Evolutionary conservation across 371 early-diverging fungal genomes (phyloP).

Genomic region (Apophysomyces trapeziformis): DNA sequence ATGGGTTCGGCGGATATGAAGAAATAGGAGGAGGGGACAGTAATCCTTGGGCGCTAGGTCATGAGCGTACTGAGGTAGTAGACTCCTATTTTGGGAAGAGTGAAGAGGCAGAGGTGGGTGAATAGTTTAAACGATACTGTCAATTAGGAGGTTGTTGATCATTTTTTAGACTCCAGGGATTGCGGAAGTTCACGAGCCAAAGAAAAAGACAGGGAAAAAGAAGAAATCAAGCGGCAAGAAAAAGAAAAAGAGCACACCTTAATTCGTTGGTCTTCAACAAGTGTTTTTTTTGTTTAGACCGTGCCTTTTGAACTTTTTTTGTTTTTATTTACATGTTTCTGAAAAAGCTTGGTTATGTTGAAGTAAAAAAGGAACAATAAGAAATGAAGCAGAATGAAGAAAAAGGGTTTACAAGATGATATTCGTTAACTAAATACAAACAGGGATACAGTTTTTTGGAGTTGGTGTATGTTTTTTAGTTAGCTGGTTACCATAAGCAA

Average conservation of each 20-base stretch:
- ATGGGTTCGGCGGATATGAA: constrained; percentile 27
- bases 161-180: neutral
- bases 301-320: neutral
- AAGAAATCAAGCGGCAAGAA: neutral
- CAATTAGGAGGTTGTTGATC: neutral
- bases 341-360: neutral
- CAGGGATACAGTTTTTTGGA: neutral
- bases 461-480: neutral
- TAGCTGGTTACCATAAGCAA: neutral
- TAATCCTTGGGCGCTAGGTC: constrained; percentile 25
- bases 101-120: neutral
- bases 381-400: neutral
- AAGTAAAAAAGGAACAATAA: neutral
- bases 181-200: neutral
- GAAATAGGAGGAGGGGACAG: constrained; percentile 25
- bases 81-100: neutral
- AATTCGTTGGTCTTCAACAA: neutral
- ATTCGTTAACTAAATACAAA: constrained; percentile 1
- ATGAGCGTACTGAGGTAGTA: neutral
- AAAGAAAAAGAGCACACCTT: constrained; percentile 1
- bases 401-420: neutral
- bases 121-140: neutral
- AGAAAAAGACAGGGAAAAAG: neutral
- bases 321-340: constrained; percentile 3
- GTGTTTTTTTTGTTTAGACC: neutral